Evolutionary conservation across 2,329 filamentous ascomycete genomes (phyloP), one percentile per base, ranked within the genome.

Genomic region (Davidsoniella virescens): DNA sequence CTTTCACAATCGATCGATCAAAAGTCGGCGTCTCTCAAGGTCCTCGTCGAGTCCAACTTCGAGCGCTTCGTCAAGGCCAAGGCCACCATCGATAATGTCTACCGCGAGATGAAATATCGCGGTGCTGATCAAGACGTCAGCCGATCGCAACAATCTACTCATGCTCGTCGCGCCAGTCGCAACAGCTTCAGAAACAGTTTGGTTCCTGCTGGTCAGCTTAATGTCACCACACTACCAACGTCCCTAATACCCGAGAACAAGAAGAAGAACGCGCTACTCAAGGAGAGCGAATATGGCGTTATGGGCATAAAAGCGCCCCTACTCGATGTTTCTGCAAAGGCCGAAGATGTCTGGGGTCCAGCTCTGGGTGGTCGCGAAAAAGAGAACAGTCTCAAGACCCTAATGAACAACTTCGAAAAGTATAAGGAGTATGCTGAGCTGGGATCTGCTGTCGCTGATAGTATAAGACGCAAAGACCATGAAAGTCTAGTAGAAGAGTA

Each of bases 61-160:
- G 93, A 98, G 65, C 83, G 90, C 56, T 98, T 98, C 68, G 92
- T 98, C 51, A 83, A 87, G 55, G 92, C 92, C 41, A 98, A 98
- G 65, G 86, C 90, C 16, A 96, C 90, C 6, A 96, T 98, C 59
- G 92, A 98, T 67, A 94, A 94, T 66, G 92, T 98, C 48, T 98
- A 98, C 67, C 93, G 82, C 55, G 92, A 98, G 64, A 98, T 98
- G 92, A 94, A 77, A 72, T 88, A 70, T 57, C 71, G 75, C 44
- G 78, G 78, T 9, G 68, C 63, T 18, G 77, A 81, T 44, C 65
- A 67, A 2, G 63, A 68, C 4, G 68, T 78, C 20, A 87, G 84
- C 63, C 76, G 79, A 58, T 75, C 70, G 54, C 81, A 76, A 61
- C 78, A 80, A 58, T 72, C 80, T 48, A 77, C 72, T 55, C 52